Evolutionary conservation across 1,284 basidiomycete species (phyloP).

Genomic region (Melampsora larici-populina): DNA sequence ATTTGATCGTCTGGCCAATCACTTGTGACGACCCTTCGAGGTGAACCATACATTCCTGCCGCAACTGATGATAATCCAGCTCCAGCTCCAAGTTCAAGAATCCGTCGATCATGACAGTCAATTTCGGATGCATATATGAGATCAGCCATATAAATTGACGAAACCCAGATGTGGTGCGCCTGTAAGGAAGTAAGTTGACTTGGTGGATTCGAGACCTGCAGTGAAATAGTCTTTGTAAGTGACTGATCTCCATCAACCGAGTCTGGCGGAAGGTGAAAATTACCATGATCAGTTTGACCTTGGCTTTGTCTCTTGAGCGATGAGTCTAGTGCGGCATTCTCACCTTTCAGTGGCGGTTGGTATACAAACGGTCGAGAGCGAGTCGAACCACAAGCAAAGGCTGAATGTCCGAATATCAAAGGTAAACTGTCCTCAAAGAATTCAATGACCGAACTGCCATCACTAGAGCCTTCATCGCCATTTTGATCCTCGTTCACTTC

Average conservation of each 20-base stretch:
- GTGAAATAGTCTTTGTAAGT: not conserved
- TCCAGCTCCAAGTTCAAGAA: slow-evolving; percentile 1
- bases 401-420: not conserved
- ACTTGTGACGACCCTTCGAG: not conserved
- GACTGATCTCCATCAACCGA: not conserved
- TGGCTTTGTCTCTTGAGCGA: not conserved
- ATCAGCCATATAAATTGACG: slow-evolving; percentile 1
- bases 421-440: not conserved
- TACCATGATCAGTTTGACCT: not conserved
- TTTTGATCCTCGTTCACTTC: not conserved
- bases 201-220: not conserved
- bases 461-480: not conserved
- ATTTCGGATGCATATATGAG: not conserved
- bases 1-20: not conserved
- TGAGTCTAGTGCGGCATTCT: not conserved
- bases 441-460: not conserved
- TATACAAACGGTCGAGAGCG: not conserved
- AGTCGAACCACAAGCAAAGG: not conserved
- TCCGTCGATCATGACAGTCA: not conserved
- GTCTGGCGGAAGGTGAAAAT: not conserved
- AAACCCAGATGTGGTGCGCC: not conserved
- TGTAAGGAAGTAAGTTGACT: not conserved
- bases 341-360: not conserved
- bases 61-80: slow-evolving; percentile 4
- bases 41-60: not conserved